A percentile compares a stretch with the other conserved stretches of the same genome.
These are phyloP conservation scores for Orbilia brochopaga DNA, from an alignment of 2,329 filamentous ascomycete genomes.

Conservation along the genomic window DNA sequence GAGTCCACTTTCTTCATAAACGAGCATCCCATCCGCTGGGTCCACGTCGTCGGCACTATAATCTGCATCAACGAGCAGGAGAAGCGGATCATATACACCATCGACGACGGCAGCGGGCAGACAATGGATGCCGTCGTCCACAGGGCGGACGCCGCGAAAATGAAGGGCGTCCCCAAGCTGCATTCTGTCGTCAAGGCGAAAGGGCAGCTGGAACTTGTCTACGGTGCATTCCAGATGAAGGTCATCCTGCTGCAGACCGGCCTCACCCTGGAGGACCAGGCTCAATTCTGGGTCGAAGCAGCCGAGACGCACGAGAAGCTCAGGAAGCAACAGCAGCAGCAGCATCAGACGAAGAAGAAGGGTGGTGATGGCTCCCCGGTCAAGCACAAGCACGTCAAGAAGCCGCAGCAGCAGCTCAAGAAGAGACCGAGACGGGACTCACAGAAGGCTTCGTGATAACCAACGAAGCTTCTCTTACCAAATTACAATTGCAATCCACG, in stretches of 20 bases:
- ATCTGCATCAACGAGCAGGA: slow-evolving; percentile 29
- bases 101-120: slow-evolving; percentile 48
- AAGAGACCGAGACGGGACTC: slow-evolving; percentile 1
- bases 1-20: slow-evolving; percentile 38
- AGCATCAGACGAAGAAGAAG: too few relatives aligned
- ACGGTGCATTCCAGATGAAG: slow-evolving; percentile 43
- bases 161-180: slow-evolving; percentile 31
- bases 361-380: too few relatives aligned
- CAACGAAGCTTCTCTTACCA: not conserved
- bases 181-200: slow-evolving; percentile 42
- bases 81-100: slow-evolving; percentile 22
- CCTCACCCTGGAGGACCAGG: slow-evolving; percentile 28
- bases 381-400: slow-evolving; percentile 12
- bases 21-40: slow-evolving; percentile 42
- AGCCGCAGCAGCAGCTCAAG: not conserved
- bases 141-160: not conserved
- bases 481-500: too few relatives aligned
- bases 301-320: slow-evolving; percentile 35
- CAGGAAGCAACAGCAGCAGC: slow-evolving; percentile 17
- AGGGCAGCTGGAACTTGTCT: slow-evolving; percentile 32
- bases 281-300: slow-evolving; percentile 38
- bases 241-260: slow-evolving; percentile 22
- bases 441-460: too few relatives aligned
- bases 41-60: slow-evolving; percentile 30
- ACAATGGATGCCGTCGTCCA: slow-evolving; percentile 31